Evolutionary conservation across 1,284 basidiomycete genomes (phyloP), one percentile per base, ranked within the genome.

Genomic region (Melampsora occidentalis): DNA sequence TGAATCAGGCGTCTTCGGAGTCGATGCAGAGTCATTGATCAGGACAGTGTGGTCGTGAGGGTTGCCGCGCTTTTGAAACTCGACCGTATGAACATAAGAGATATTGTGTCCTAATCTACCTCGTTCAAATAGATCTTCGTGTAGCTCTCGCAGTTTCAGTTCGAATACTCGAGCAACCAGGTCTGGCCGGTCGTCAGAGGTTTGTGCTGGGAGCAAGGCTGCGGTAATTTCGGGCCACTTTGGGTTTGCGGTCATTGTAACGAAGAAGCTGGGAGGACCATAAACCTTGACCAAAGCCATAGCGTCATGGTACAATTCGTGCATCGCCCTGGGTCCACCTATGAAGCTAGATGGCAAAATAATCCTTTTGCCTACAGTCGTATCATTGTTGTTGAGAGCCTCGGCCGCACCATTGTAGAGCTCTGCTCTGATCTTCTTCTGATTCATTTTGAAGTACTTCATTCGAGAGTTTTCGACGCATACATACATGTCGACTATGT

Each of bases 221-320:
- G 39, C 10, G 42, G 66, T 66, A 31, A 85, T 85, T 79, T 85
- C 84, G 2, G 80, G 81, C 84, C 85, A 85, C 0, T 82, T 79
- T 0, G 83, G 79, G 77, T 85, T 85, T 79, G 83, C 84, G 0
- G 83, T 84, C 81, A 84, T 81, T 0, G 84, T 85, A 69, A 84
- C 77, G 77, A 85, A 86, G 64, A 84, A 83, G 6, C 81, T 83
- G 0, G 84, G 84, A 12, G 69, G 73, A 1, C 83, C 84, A 49
- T 66, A 78, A 0, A 76, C 69, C 1, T 79, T 77, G 0, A 84
- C 84, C 77, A 85, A 80, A 2, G 82, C 81, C 4, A 85, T 79
- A 0, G 83, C 81, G 78, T 85, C 84, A 0, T 84, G 80, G 51
- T 83, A 81, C n/a, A n/a, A n/a, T n/a, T n/a, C n/a, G n/a, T n/a